These are phyloP conservation scores for Vitis hybrid DNA, from an alignment of 177 flowering plant genomes.

Conservation along the genomic window DNA sequence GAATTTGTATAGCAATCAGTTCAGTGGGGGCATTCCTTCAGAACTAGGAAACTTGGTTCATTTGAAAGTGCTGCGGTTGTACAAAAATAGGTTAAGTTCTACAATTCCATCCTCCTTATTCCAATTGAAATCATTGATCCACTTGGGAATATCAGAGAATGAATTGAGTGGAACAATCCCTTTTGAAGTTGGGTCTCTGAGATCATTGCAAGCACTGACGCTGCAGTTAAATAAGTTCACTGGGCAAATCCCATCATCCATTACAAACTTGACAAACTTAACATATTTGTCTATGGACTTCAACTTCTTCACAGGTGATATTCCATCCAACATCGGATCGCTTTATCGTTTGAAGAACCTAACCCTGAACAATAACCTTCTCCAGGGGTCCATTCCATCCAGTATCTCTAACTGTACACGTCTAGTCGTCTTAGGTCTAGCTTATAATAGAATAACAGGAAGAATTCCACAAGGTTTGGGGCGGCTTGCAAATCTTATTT, in stretches of 20 bases:
- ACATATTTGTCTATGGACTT: conserved; percentile 42
- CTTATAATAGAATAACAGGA: conserved; percentile 51
- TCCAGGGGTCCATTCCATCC: conserved; percentile 66
- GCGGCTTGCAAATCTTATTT: conserved; percentile 43
- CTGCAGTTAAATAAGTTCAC: conserved; percentile 58
- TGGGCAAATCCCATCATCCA: conserved; percentile 57
- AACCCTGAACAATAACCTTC: conserved; percentile 31
- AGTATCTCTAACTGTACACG: conserved; percentile 62
- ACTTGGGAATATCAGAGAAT: conserved; percentile 59
- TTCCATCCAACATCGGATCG: conserved; percentile 58
- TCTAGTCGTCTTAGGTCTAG: conserved; percentile 32
- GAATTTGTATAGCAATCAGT: conserved; percentile 42
- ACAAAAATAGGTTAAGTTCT: conserved; percentile 48
- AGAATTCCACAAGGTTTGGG: conserved; percentile 56
- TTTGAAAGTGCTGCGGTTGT: conserved; percentile 39
- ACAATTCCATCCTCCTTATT: conserved; percentile 59
- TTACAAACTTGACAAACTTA: conserved; percentile 56
- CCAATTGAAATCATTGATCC: conserved; percentile 37
- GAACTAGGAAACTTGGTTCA: conserved; percentile 51
- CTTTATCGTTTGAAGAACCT: conserved; percentile 50
- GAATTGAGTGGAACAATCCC: conserved; percentile 56
- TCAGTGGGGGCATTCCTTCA: conserved; percentile 60
- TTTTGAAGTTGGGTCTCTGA: conserved; percentile 47
- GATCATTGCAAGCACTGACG: conserved; percentile 45
- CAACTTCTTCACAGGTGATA: conserved; percentile 56